Base-by-base conservation (phyloP, 2,329 filamentous ascomycete genomes). In the Xylariales sp. region DNA sequence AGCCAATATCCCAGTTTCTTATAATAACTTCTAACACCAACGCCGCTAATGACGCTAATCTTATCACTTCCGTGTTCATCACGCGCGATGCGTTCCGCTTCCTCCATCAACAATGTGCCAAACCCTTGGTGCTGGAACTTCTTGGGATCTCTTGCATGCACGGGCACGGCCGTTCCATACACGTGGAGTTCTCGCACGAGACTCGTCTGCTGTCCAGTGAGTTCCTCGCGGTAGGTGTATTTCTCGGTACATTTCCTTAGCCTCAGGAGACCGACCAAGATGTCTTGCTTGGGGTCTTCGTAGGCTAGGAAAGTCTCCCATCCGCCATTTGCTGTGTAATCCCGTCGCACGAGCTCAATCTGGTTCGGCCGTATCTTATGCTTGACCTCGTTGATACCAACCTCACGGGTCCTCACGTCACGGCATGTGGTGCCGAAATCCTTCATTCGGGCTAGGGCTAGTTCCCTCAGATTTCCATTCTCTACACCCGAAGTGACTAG, bases 81-180 rank as follows among this genome's bases (percentile, higher is more conserved):
- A 63, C 93, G 87, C 0, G 97, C 95, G 71, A 99, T 99, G 59
- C 94, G 87, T 82, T 98, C 96, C 0, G 96, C 97, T 82, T 98
- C 95, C 77, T 98, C 95, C 97, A 99, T 99, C 72, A 99, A 78
- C 69, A 99, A 80, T 1, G 96, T 99, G 55, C 96, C 96, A 73
- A 97, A 99, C 0, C 96, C 96, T 79, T 97, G 96, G 81, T 99
- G 96, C 83, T 99, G 96, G 81, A 98, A 98, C 81, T 98, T 98
- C 80, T 92, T 91, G 23, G 95, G 94, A 75, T 99, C 96, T 64
- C 97, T 88, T 8, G 94, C 95, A 80, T 99, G 96, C 53, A 99
- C 93, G 0, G 96, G 97, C n/a, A 99, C 96, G 0, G 97, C 96
- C 23, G 93, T 95, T 7, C 96, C 96, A 78, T 99, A 99, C 0